Conservation (phyloP, 805 yeast species). For the Cyberlindnera maclurae region DNA sequence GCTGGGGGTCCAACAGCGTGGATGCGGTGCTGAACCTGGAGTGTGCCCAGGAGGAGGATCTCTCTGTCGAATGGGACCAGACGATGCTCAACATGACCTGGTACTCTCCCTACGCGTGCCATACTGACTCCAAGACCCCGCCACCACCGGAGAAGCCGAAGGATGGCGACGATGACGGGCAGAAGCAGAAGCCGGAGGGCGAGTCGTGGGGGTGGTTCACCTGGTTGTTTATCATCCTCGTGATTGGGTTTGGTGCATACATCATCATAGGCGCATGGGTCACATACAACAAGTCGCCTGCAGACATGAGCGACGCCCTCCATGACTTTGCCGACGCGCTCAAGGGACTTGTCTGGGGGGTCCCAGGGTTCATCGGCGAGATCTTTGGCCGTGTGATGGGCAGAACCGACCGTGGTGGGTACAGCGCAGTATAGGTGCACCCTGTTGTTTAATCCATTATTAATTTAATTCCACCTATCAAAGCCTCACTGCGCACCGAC, state of each 20-base stretch:
- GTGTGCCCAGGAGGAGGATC: constrained; percentile 36
- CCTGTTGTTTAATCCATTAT: too few relatives aligned
- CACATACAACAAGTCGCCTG: constrained; percentile 57
- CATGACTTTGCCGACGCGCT: constrained; percentile 67
- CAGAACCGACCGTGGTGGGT: constrained; percentile 71
- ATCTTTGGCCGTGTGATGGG: constrained; percentile 61
- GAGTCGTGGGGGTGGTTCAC: constrained; percentile 73
- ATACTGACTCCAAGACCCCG: constrained; percentile 25
- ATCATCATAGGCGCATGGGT: constrained; percentile 71
- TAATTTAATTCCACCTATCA: too few relatives aligned
- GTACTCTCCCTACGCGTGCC: constrained; percentile 36
- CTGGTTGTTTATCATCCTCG: constrained; percentile 70
- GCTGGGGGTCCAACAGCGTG: constrained; percentile 63
- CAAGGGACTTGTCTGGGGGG: constrained; percentile 45
- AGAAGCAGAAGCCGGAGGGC: constrained; percentile 16
- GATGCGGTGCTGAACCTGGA: constrained; percentile 40
- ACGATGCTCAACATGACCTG: constrained; percentile 28
- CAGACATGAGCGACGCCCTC: constrained; percentile 66
- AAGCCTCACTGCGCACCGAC: not conserved
- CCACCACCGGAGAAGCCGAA: constrained; percentile 11
- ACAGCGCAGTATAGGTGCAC: constrained; percentile 87
- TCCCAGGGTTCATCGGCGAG: constrained; percentile 65
- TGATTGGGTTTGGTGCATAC: constrained; percentile 63
- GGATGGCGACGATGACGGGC: constrained; percentile 24
- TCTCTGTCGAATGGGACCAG: constrained; percentile 20